Evolutionary conservation across 805 yeast species (phyloP).

Genomic region (Henningerozyma blattae): DNA sequence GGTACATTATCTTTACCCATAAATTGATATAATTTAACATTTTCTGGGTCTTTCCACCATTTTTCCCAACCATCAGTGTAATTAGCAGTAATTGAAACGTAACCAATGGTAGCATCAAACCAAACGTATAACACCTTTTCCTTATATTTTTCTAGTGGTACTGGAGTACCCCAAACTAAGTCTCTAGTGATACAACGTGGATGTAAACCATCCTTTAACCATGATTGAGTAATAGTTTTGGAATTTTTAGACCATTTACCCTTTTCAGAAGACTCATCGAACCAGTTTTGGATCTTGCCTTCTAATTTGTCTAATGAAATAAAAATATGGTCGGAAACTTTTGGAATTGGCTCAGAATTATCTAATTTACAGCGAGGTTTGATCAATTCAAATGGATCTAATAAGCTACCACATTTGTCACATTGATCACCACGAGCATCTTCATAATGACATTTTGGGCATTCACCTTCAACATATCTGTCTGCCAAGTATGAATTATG

Average conservation of each 20-base stretch:
- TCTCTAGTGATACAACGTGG: slow-evolving; percentile 98
- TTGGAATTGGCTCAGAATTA: slow-evolving; percentile 65
- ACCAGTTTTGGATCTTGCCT: slow-evolving; percentile 63
- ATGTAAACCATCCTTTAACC: slow-evolving; percentile 87
- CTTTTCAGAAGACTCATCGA: slow-evolving; percentile 46
- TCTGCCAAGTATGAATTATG: slow-evolving; percentile 93
- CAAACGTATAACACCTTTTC: slow-evolving; percentile 93
- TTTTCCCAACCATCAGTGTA: slow-evolving; percentile 68
- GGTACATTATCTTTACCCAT: slow-evolving; percentile 99
- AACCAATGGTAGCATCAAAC: slow-evolving; percentile 98
- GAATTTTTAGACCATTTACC: slow-evolving; percentile 93
- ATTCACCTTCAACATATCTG: slow-evolving; percentile 92
- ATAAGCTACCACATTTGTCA: slow-evolving; percentile 84
- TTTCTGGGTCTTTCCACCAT: slow-evolving; percentile 94
- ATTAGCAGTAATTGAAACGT: slow-evolving; percentile 90
- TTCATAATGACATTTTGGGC: slow-evolving; percentile 89
- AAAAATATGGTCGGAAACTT: slow-evolving; percentile 77
- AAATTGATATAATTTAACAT: slow-evolving; percentile 84
- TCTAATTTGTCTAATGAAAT: slow-evolving; percentile 76
- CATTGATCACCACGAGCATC: slow-evolving; percentile 99
- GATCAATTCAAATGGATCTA: slow-evolving; percentile 87
- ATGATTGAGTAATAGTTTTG: slow-evolving; percentile 74
- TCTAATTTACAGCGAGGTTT: slow-evolving; percentile 95
- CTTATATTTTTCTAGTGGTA: slow-evolving; percentile 75
- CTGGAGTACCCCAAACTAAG: slow-evolving; percentile 97